A percentile compares a stretch with the other conserved stretches of the same genome.
Evolutionary conservation across 192 early-diverging fungal genomes (phyloP).

Genomic region (Geranomyces variabilis): DNA sequence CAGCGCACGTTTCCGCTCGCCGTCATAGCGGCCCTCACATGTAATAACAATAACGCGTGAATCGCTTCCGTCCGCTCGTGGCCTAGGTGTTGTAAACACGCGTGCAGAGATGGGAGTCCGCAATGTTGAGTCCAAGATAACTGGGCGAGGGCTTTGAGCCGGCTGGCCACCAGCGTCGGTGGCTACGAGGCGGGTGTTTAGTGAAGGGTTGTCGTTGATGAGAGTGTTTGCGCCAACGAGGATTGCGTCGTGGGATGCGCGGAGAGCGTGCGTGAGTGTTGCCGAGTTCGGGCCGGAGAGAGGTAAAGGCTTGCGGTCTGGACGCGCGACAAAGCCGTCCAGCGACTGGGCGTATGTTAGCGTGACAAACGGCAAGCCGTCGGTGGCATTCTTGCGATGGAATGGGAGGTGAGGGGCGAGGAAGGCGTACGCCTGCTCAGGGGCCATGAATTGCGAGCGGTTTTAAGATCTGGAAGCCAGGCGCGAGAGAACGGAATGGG

Average conservation of each 20-base stretch:
- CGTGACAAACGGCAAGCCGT: conserved; percentile 65
- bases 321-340: conserved; percentile 76
- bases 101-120: conserved; percentile 62
- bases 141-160: conserved; percentile 65
- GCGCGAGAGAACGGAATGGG: too few relatives aligned
- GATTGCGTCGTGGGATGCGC: conserved; percentile 77
- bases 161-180: not conserved
- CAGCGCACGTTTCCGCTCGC: conserved; percentile 29
- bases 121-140: conserved; percentile 77
- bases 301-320: conserved; percentile 58
- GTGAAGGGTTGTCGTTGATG: conserved; percentile 76
- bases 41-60: conserved; percentile 19
- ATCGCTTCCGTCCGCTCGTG: not conserved
- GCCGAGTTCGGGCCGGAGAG: conserved; percentile 75
- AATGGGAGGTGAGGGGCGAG: conserved; percentile 54
- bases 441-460: too few relatives aligned
- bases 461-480: too few relatives aligned
- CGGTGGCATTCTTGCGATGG: conserved; percentile 42
- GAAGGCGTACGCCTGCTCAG: conserved; percentile 13
- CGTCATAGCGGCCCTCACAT: not conserved
- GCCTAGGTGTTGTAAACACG: conserved; percentile 29
- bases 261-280: conserved; percentile 80
- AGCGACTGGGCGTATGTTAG: conserved; percentile 91
- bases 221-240: conserved; percentile 85
- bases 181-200: conserved; percentile 50